phyloP scores from a whole-genome alignment of 2,329 filamentous ascomycete genomes.

The Trichoderma simmonsii region DNA sequence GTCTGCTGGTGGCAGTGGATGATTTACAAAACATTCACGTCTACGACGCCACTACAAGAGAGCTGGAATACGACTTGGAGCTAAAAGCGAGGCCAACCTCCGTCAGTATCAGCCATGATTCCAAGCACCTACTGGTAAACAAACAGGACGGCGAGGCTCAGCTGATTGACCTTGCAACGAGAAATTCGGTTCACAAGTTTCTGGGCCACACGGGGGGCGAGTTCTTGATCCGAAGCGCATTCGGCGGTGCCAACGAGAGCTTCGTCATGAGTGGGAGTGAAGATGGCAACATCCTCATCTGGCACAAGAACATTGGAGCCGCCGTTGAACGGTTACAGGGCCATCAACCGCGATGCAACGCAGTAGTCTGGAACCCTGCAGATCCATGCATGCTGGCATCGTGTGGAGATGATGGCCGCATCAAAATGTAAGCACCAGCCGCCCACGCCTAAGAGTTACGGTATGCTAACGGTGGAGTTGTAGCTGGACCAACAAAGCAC shows the following conservation, averaged over 20 bases:
- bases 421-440: constrained; percentile 70
- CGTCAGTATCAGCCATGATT: constrained; percentile 77
- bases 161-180: constrained; percentile 72
- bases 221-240: constrained; percentile 76
- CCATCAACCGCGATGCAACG: constrained; percentile 76
- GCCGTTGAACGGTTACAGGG: constrained; percentile 73
- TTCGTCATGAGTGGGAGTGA: constrained; percentile 92
- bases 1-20: constrained; percentile 75
- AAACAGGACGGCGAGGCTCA: constrained; percentile 73
- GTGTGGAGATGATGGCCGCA: constrained; percentile 79
- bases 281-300: constrained; percentile 75
- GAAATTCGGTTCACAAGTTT: constrained; percentile 70
- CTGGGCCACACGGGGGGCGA: constrained; percentile 70
- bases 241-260: constrained; percentile 87
- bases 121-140: constrained; percentile 77
- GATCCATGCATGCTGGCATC: constrained; percentile 85
- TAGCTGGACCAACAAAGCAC: constrained; percentile 29
- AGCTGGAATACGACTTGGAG: constrained; percentile 71
- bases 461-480: not conserved
- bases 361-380: constrained; percentile 82
- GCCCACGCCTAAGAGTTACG: not conserved
- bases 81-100: constrained; percentile 68
- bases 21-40: constrained; percentile 69
- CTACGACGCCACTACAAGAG: constrained; percentile 73
- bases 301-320: constrained; percentile 80